Evolutionary conservation across 371 early-diverging fungal species (phyloP).

Genomic region (Dichotomocladium elegans): DNA sequence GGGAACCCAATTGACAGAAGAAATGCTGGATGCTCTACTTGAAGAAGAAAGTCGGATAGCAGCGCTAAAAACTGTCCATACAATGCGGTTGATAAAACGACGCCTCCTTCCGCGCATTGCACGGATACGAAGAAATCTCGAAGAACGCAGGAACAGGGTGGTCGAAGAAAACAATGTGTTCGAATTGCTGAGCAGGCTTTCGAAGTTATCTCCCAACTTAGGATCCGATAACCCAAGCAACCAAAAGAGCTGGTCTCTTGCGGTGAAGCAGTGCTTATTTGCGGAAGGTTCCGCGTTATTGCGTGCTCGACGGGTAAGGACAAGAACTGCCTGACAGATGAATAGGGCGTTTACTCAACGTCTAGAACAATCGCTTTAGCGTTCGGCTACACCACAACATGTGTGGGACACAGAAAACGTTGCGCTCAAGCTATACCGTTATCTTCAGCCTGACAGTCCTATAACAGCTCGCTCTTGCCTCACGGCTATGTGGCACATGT

Average conservation of each 20-base stretch:
- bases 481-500: conserved; percentile 23
- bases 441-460: no score
- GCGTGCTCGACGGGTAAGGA: not conserved
- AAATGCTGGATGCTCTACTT: not conserved
- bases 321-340: not conserved
- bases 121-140: no score
- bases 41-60: conserved; percentile 1
- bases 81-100: conserved; percentile 1
- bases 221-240: no score
- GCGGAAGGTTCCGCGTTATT: not conserved
- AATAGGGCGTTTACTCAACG: no score
- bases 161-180: no score
- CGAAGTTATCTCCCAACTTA: no score
- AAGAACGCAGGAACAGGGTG: no score
- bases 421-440: conserved; percentile 16
- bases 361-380: no score
- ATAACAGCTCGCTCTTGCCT: no score
- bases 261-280: not conserved
- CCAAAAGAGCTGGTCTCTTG: no score
- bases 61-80: not conserved
- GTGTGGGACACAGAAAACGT: conserved; percentile 29
- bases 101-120: conserved; percentile 1
- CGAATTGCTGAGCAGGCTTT: no score
- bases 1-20: not conserved
- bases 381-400: no score